These are phyloP conservation scores for Sphagnum contortum DNA, from an alignment of 225 moss, liverwort and hornwort species.

Conservation along the genomic window DNA sequence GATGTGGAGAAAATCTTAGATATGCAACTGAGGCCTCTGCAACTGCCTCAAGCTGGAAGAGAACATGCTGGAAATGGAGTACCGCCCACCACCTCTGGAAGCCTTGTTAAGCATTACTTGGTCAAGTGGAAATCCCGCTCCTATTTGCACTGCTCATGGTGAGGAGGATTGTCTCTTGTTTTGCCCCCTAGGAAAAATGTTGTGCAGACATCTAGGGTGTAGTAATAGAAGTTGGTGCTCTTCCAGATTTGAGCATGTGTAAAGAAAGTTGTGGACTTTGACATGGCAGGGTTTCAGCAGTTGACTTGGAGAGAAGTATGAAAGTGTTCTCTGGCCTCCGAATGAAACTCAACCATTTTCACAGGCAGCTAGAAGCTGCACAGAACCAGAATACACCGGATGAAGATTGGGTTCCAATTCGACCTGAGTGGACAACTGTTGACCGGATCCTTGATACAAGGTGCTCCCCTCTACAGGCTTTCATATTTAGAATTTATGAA, in stretches of 20 bases:
- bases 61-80: too few species aligned
- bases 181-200: too few species aligned
- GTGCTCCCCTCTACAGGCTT: slow-evolving; percentile 9
- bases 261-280: neutral
- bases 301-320: slow-evolving; percentile 89
- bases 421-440: slow-evolving; percentile 99
- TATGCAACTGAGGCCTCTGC: slow-evolving; percentile 71
- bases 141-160: slow-evolving; percentile 96
- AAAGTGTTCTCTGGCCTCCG: slow-evolving; percentile 82
- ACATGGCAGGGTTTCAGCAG: slow-evolving; percentile 69
- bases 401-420: slow-evolving; percentile 84
- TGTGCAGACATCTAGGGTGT: neutral
- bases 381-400: slow-evolving; percentile 75
- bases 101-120: slow-evolving; percentile 83
- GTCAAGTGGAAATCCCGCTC: slow-evolving; percentile 99
- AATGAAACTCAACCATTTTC: slow-evolving; percentile 90
- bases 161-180: slow-evolving; percentile 1
- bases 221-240: too few species aligned
- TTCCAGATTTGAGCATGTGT: too few species aligned
- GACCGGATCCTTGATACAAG: slow-evolving; percentile 91
- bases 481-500: too few species aligned
- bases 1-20: slow-evolving; percentile 94
- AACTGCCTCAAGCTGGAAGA: slow-evolving; percentile 33
- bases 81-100: slow-evolving; percentile 34
- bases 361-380: slow-evolving; percentile 73